Conservation (phyloP, 768 basidiomycete species). For the Tricholoma furcatifolium region DNA sequence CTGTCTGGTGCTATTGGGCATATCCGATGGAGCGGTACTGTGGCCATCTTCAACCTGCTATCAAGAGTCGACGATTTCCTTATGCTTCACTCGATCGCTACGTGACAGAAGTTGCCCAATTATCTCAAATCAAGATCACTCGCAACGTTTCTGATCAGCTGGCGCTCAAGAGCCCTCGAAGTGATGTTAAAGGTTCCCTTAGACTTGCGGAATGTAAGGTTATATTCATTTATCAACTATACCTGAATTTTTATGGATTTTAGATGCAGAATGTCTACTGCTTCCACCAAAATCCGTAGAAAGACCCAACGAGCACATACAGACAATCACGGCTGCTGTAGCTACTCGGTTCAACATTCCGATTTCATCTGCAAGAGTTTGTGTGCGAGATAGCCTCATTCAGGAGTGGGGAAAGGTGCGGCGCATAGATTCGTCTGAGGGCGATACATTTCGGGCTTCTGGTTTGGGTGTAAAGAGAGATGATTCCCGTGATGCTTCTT, state of each 20-base stretch:
- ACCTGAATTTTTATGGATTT: neutral
- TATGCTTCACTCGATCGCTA: too few relatives aligned
- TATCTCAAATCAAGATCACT: neutral
- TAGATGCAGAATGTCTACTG: neutral
- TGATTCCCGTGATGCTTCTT: neutral
- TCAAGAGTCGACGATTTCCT: neutral
- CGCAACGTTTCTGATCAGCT: neutral
- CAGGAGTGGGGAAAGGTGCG: neutral
- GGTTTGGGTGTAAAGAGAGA: neutral
- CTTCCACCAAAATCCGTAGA: neutral
- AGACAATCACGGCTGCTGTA: neutral
- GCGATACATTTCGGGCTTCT: neutral
- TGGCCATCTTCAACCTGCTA: neutral
- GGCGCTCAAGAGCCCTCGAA: neutral
- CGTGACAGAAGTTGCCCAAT: too few relatives aligned
- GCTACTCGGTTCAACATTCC: neutral
- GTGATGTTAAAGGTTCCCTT: neutral
- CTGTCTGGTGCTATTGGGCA: too few relatives aligned
- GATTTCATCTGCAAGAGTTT: neutral
- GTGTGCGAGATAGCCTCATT: neutral
- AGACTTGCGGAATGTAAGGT: neutral
- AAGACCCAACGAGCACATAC: neutral
- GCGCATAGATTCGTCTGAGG: neutral
- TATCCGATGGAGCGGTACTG: too few relatives aligned
- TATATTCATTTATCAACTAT: neutral